Evolutionary conservation across 164 flowering plant genomes (phyloP), one percentile per base, ranked within the genome.

Genomic region (Amborella trichopoda): DNA sequence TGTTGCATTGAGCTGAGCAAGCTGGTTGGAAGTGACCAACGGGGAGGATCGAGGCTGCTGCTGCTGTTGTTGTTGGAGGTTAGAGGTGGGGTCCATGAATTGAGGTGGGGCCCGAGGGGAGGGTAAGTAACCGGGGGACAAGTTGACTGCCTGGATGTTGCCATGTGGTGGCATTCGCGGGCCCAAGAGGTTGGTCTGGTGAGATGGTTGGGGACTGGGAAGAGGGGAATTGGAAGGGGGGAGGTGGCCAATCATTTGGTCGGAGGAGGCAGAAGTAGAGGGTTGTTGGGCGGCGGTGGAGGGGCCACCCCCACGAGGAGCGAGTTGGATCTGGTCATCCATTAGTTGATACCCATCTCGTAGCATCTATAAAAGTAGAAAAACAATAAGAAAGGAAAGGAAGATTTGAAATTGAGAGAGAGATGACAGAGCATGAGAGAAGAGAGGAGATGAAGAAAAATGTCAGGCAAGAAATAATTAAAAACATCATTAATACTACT

Each of bases 151-250:
- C 40, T 79, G 95, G 48, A 65, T 25, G 41, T 64, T 78, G 60
- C 83, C 91, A 65, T 78, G 75, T 49, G 90, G 81, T n/a, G 68
- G 65, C 70, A 76, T 69, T 61, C 79, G 73, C 28, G 74, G 23
- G 53, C 60, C 63, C 50, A 73, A 40, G 21, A 62, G 44, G 24
- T 53, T 50, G 64, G 58, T 76, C 42, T 69, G 74, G 14, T 36
- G 20, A 30, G 79, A 46, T 45, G 71, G 16, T 14, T 30, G 40
- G n/a, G 0, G 40, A 37, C n/a, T 37, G 40, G 40, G n/a, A 20
- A 37, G 40, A 20, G 36, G 8, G 16, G 41, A 37, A 37, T 14
- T 6, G 41, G n/a, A n/a, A n/a, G n/a, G n/a, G 0, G 46, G 91
- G 45, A 17, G 63, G 39, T 50, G 65, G 55, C 51, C 67, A 52